phyloP scores from a whole-genome alignment of 1,284 basidiomycete species.

The Agroathelia rolfsii region DNA sequence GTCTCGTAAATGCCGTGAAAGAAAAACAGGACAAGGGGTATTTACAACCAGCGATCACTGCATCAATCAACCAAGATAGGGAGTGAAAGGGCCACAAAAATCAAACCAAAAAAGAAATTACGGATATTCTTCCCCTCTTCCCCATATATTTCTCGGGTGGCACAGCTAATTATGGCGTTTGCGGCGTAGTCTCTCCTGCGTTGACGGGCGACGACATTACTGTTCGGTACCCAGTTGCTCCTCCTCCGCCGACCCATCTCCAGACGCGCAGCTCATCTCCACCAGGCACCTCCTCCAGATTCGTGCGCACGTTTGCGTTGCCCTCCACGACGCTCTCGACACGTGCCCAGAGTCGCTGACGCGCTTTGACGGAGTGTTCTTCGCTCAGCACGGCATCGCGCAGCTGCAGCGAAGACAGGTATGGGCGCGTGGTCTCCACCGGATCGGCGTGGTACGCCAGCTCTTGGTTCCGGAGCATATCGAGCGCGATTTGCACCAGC shows the following conservation, averaged over 20 bases:
- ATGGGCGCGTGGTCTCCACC: slow-evolving; percentile 66
- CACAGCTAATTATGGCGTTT: no score
- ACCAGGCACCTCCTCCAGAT: slow-evolving; percentile 80
- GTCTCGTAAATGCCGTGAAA: no score
- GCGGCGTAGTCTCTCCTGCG: no score
- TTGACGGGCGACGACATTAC: no score
- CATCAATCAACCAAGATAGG: no score
- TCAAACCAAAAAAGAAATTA: no score
- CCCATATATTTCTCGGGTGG: no score
- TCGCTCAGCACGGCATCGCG: slow-evolving; percentile 84
- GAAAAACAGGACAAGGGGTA: no score
- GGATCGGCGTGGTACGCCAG: slow-evolving; percentile 81
- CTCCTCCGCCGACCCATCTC: slow-evolving; percentile 66
- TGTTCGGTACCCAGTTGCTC: no score
- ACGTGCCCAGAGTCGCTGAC: slow-evolving; percentile 74
- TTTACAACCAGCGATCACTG: no score
- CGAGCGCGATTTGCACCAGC: slow-evolving; percentile 73
- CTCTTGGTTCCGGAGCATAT: slow-evolving; percentile 81
- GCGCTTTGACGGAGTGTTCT: slow-evolving; percentile 61
- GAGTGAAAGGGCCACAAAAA: no score
- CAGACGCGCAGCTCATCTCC: slow-evolving; percentile 83
- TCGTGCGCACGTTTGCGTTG: slow-evolving; percentile 89
- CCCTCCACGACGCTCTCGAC: slow-evolving; percentile 87
- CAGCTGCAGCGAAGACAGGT: slow-evolving; percentile 82
- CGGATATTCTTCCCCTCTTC: no score